These are phyloP conservation scores for Calonectria naviculata DNA, from an alignment of 2,329 filamentous ascomycete genomes.

Conservation along the genomic window DNA sequence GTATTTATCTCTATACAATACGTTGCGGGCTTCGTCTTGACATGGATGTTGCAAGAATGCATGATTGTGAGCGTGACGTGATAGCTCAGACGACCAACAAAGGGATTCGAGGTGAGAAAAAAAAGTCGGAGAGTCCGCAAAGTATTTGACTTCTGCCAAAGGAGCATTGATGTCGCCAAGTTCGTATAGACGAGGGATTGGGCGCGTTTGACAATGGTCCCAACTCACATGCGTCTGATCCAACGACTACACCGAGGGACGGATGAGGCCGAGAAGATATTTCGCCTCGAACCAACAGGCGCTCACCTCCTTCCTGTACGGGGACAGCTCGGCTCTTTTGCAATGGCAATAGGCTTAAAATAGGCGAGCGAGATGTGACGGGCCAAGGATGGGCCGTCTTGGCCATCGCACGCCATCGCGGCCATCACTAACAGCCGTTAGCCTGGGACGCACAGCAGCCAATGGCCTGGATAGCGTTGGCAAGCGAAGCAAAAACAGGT, in stretches of 20 bases:
- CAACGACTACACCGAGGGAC: background rate
- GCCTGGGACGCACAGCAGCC: background rate
- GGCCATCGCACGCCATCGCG: slow-evolving; percentile 22
- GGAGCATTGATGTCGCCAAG: background rate
- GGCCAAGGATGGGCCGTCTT: background rate
- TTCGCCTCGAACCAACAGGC: background rate
- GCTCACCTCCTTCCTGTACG: slow-evolving; percentile 14
- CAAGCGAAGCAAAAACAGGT: slow-evolving; percentile 1
- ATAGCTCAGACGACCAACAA: background rate
- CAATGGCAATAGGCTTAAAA: background rate
- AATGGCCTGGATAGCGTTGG: background rate
- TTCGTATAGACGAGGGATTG: background rate
- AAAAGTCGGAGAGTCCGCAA: background rate
- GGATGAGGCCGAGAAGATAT: background rate
- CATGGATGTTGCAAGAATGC: background rate
- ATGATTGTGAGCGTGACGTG: background rate
- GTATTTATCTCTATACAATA: too few species aligned
- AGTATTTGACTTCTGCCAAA: too few species aligned
- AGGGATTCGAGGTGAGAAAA: background rate
- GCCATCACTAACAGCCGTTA: slow-evolving; percentile 23
- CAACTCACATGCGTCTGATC: background rate
- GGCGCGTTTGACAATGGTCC: background rate
- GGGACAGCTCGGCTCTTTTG: slow-evolving; percentile 6
- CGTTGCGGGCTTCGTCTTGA: too few species aligned
- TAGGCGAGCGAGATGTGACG: background rate